Evolutionary conservation across 257 asterid species (phyloP).

Genomic region (Solanum medicagineum): DNA sequence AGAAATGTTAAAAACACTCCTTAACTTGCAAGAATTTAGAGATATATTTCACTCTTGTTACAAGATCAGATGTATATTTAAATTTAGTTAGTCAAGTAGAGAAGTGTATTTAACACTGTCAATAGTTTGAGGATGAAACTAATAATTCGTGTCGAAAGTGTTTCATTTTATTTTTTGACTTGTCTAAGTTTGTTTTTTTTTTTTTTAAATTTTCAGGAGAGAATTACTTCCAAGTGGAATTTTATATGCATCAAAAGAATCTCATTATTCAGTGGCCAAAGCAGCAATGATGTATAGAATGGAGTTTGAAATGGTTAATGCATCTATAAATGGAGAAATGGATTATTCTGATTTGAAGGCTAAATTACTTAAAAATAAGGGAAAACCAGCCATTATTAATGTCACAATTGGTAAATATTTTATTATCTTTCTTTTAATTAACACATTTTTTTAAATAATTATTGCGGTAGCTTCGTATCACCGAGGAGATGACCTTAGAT

Average conservation of each 20-base stretch:
- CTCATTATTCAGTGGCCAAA: conserved; percentile 9
- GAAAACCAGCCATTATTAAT: conserved; percentile 12
- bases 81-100: no score
- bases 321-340: conserved; percentile 3
- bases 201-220: background rate
- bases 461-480: no score
- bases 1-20: no score
- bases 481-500: no score
- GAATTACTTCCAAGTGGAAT: conserved; percentile 6
- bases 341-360: conserved; percentile 7
- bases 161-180: background rate
- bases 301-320: background rate
- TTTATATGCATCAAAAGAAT: conserved; percentile 9
- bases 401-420: conserved; percentile 5
- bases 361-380: conserved; percentile 6
- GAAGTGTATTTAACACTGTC: no score
- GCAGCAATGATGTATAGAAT: conserved; percentile 14
- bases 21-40: no score
- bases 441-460: background rate
- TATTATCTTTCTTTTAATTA: background rate
- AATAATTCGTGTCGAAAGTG: no score
- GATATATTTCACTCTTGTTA: no score
- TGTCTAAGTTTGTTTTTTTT: background rate
- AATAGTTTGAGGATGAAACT: no score
- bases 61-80: no score